Evolutionary conservation across 352 stramenopile species (phyloP), one percentile per base, ranked within the genome.

Genomic region (Globisporangium cystogenes): DNA sequence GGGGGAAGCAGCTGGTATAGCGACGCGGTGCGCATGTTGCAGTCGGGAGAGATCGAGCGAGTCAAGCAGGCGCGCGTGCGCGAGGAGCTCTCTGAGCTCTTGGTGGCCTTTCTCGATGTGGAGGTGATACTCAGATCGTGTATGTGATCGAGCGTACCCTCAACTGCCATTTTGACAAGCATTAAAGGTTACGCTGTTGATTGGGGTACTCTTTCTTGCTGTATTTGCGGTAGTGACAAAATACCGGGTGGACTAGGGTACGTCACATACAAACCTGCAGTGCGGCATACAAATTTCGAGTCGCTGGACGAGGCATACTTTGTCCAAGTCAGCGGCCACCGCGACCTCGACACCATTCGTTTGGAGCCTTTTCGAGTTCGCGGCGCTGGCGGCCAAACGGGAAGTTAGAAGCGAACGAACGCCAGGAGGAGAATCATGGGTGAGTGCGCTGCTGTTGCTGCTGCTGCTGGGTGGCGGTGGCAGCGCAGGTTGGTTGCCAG

Each of bases 351-450:
- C 69, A 60, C 57, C 62, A 77, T 67, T 61, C 72, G 76, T 75
- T 76, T 75, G 65, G 65, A 79, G 59, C 71, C 65, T 57, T 70
- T 67, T 46, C 52, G 51, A 50, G 55, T 24, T 62, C 65, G 58
- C 51, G 27, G 53, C 51, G 59, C 60, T 56, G 44, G 53, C 67
- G 23, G 40, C 53, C 69, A 85, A 78, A 75, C 71, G 72, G 72
- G 72, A 85, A 85, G 74, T 85, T 85, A 65, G 65, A 82, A 75
- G 72, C 67, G 64, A 80, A 70, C 69, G 59, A 71, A 78, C 63
- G 59, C 68, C 70, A 77, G 68, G 55, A 63, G 55, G 55, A 63
- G 55, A 78, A 82, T 68, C 60, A 85, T 85, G 74, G 74, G 74
- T 85, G 72, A 85, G 74, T 42, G 27, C 14, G 21, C 27, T 8